These are phyloP conservation scores for Pythium aristosporum DNA, from an alignment of 352 stramenopile species.

Conservation along the genomic window DNA sequence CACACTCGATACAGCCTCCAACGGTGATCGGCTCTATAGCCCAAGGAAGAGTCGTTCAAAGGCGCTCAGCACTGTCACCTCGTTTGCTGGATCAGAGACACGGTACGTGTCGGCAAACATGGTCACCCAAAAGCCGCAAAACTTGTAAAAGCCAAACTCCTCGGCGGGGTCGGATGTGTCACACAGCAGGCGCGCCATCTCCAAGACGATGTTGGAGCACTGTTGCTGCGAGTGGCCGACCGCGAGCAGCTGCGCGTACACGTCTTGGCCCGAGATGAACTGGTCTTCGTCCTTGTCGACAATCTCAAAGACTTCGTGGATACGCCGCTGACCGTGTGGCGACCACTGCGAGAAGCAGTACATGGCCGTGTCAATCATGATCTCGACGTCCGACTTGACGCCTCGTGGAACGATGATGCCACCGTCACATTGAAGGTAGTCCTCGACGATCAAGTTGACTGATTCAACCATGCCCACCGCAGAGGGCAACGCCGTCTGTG, in stretches of 20 bases:
- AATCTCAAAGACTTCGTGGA: slow-evolving; percentile 41
- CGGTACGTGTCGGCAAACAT: slow-evolving; percentile 41
- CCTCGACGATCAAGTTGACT: slow-evolving; percentile 37
- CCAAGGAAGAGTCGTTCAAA: slow-evolving; percentile 47
- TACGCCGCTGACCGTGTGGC: slow-evolving; percentile 27
- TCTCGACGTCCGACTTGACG: slow-evolving; percentile 58
- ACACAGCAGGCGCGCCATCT: slow-evolving; percentile 46
- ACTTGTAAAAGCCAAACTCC: slow-evolving; percentile 52
- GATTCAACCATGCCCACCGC: slow-evolving; percentile 13
- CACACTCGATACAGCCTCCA: neutral
- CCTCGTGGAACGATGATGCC: slow-evolving; percentile 33
- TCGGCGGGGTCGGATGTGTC: slow-evolving; percentile 46
- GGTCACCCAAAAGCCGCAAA: slow-evolving; percentile 53
- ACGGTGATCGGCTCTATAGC: neutral
- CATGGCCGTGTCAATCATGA: slow-evolving; percentile 50
- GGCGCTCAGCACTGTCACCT: slow-evolving; percentile 31
- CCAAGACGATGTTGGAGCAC: slow-evolving; percentile 32
- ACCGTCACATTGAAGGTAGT: slow-evolving; percentile 38
- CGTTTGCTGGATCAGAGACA: slow-evolving; percentile 46
- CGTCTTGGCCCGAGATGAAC: slow-evolving; percentile 44
- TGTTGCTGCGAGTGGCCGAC: slow-evolving; percentile 35
- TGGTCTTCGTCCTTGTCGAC: slow-evolving; percentile 52
- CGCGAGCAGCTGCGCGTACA: slow-evolving; percentile 41
- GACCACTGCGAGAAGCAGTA: slow-evolving; percentile 46
- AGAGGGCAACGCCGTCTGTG: slow-evolving; percentile 24